phyloP scores from a whole-genome alignment of 306 rosid species.

The Comarum palustre region DNA sequence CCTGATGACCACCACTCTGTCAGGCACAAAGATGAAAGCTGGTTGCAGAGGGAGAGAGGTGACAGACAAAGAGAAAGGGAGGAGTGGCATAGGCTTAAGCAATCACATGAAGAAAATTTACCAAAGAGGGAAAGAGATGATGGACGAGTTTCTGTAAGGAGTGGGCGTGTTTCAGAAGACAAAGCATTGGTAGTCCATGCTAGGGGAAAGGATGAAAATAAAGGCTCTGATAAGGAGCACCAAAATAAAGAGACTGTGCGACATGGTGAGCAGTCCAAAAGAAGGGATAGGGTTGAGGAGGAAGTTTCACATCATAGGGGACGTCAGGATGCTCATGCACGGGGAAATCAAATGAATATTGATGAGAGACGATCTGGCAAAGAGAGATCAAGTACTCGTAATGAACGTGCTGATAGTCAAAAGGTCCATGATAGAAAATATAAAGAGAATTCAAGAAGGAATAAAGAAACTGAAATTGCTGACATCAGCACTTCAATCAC shows the following conservation, averaged over 20 bases:
- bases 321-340: slow-evolving; percentile 58
- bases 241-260: slow-evolving; percentile 59
- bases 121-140: slow-evolving; percentile 85
- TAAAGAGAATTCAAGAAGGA: slow-evolving; percentile 70
- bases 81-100: slow-evolving; percentile 82
- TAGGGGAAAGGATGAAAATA: slow-evolving; percentile 67
- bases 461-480: slow-evolving; percentile 60
- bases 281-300: slow-evolving; percentile 71
- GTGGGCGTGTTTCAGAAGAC: slow-evolving; percentile 74
- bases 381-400: slow-evolving; percentile 72
- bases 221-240: slow-evolving; percentile 69
- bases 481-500: slow-evolving; percentile 44
- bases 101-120: slow-evolving; percentile 67
- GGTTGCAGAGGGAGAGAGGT: slow-evolving; percentile 69
- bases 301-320: slow-evolving; percentile 67
- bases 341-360: slow-evolving; percentile 55
- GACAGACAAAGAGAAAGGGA: slow-evolving; percentile 87
- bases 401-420: slow-evolving; percentile 69
- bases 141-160: slow-evolving; percentile 60
- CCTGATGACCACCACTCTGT: slow-evolving; percentile 66
- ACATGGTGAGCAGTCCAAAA: slow-evolving; percentile 69
- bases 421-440: slow-evolving; percentile 63
- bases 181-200: slow-evolving; percentile 72
- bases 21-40: slow-evolving; percentile 77
- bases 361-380: slow-evolving; percentile 76